Base-by-base conservation (phyloP, 2,329 filamentous ascomycete genomes). In the Claviceps sp. region DNA sequence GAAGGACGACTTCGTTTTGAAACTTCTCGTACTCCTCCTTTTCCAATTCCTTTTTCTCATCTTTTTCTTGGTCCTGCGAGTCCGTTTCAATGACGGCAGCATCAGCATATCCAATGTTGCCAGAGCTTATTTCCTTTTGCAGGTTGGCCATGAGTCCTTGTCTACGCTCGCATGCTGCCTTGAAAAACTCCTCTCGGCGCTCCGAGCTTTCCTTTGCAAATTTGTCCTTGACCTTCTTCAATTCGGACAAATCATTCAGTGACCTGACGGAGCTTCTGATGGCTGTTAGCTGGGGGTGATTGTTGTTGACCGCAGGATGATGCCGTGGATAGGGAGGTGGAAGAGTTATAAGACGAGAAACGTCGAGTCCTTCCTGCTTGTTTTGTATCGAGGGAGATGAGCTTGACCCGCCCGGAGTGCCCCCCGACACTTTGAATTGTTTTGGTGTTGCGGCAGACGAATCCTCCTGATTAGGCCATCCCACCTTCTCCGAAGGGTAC, bases 271-370 rank as follows among this genome's bases (percentile, higher is more conserved):
- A 77, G 3, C 76, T 81, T 48, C 93, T 82, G 46, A 87, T 90
- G 1, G 81, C 76, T 0, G 84, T 78, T n/a, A 98, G 76, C 57
- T 94, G 85, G 0, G 93, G 93, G 62, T 98, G 93, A 59, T 81
- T 94, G 62, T 97, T 98, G 65, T 95, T 96, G 16, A 97, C 87
- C 0, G 93, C 93, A 8, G 93, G 93, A 60, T 97, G 86, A 62
- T 97, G 91, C 7, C 91, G 83, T 1, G 93, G 93, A 64, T 95
- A 97, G 2, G 93, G 87, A 1, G 93, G 93, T 8, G 93, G 93
- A 34, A 98, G 74, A 0, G 93, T 96, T 4, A 98, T 86, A 1
- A 98, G 79, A 29, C 93, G 79, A 3, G 93, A 97, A 26, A 97
- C 85, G 61, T 98, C 91, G 3, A 97, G 70, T 53, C 80, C 80